Evolutionary conservation across 1,284 basidiomycete genomes (phyloP).

Genomic region (Coniferiporia weirii): DNA sequence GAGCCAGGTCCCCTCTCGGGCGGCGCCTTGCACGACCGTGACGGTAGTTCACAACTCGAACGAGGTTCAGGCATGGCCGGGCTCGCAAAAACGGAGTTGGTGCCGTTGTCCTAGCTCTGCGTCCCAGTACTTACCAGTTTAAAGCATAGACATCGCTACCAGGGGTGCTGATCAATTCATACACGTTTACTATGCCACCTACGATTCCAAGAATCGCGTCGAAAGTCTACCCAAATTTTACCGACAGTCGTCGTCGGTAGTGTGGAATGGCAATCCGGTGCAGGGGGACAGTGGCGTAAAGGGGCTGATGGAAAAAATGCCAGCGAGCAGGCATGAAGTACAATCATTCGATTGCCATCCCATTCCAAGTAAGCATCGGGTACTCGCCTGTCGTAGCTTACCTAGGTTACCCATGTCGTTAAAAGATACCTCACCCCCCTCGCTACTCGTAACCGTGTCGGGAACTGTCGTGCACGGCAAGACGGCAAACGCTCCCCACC

Average conservation of each 20-base stretch:
- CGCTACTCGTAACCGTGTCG: slow-evolving; percentile 71
- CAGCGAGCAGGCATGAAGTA: slow-evolving; percentile 71
- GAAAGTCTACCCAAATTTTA: slow-evolving; percentile 75
- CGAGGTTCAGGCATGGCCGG: neutral
- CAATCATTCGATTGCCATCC: slow-evolving; percentile 86
- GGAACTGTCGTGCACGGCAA: slow-evolving; percentile 73
- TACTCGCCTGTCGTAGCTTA: neutral
- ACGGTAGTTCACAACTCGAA: neutral
- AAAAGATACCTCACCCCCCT: slow-evolving; percentile 67
- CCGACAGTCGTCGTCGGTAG: slow-evolving; percentile 63
- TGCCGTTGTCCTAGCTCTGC: neutral
- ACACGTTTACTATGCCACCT: slow-evolving; percentile 70
- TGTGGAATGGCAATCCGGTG: slow-evolving; percentile 83
- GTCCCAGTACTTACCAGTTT: neutral
- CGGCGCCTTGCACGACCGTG: neutral
- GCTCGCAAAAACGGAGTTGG: slow-evolving; percentile 13
- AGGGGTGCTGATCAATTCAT: slow-evolving; percentile 76
- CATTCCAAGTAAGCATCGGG: slow-evolving; percentile 60
- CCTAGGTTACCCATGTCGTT: slow-evolving; percentile 10
- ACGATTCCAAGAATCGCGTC: slow-evolving; percentile 67
- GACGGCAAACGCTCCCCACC: slow-evolving; percentile 51
- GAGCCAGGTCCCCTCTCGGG: neutral
- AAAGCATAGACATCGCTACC: slow-evolving; percentile 75
- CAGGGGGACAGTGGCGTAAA: slow-evolving; percentile 64
- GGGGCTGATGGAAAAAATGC: slow-evolving; percentile 63